A percentile compares a stretch with the other conserved stretches of the same genome.
Evolutionary conservation across 2,329 filamentous ascomycete species (phyloP).

Genomic region (Nemania bipapillata): DNA sequence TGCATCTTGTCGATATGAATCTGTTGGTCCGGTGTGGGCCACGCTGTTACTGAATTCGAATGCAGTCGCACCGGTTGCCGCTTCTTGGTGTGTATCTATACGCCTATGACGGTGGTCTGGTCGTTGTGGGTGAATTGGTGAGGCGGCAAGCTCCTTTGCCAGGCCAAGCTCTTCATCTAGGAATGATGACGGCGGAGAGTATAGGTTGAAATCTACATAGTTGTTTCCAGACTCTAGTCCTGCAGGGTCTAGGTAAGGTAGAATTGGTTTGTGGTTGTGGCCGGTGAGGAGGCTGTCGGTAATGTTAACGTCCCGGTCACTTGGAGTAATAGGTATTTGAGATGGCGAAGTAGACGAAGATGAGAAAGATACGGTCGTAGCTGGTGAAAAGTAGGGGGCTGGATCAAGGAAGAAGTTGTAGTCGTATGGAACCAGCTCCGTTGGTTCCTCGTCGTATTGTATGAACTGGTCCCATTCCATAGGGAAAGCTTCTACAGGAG

Average conservation of each 20-base stretch:
- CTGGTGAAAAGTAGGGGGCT: constrained; percentile 57
- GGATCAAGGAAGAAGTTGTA: constrained; percentile 62
- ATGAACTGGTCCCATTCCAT: constrained; percentile 62
- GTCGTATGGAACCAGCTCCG: constrained; percentile 51
- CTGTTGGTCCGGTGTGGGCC: neutral
- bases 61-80: neutral
- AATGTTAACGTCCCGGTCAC: constrained; percentile 36
- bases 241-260: constrained; percentile 58
- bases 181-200: constrained; percentile 61
- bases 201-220: constrained; percentile 68
- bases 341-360: constrained; percentile 50
- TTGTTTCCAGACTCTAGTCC: constrained; percentile 54
- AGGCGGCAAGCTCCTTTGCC: constrained; percentile 45
- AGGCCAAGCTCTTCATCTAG: constrained; percentile 61
- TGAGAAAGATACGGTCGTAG: constrained; percentile 42
- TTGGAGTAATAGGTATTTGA: constrained; percentile 49
- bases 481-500: constrained; percentile 34
- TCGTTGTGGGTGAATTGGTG: constrained; percentile 26
- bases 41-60: neutral
- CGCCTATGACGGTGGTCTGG: neutral
- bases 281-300: constrained; percentile 23
- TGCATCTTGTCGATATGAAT: neutral
- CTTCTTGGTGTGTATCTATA: neutral
- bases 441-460: constrained; percentile 56
- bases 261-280: constrained; percentile 41